Base-by-base conservation (phyloP, 345 rosid species). In the Bruguiera gymnorhiza region DNA sequence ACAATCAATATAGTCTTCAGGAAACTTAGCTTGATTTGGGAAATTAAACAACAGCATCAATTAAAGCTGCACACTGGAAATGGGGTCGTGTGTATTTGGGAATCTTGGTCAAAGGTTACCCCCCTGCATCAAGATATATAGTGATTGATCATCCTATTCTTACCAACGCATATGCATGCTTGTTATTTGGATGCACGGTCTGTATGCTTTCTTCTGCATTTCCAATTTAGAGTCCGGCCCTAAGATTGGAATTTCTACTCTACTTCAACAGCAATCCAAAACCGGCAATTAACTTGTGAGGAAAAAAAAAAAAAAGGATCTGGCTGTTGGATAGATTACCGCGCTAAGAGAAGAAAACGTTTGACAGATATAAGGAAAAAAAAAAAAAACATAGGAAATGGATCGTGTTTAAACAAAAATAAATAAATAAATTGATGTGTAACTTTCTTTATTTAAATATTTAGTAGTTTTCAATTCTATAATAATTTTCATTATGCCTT, bases 21-120 rank as follows among this genome's bases (percentile, higher is more conserved):
- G 73, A 66, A 75, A 65, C 60, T 69, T 78, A 70, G 75, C 84
- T 80, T 80, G 77, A 78, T 78, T 80, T 64, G 70, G 84, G 76
- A 73, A 75, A 75, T 62, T 72, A 65, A 78, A 43, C 71, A 30
- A 51, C 52, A 67, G 71, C 8, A 76, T 76, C 81, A 71, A 76
- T 74, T 81, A 78, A 83, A 83, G 84, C 83, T 73, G 69, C 67
- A 63, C 27, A 51, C 61, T 64, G 58, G 62, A 51, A 65, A 63
- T 70, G 81, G 76, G 82, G 77, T 83, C 84, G 82, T 60, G 26
- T 20, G 29, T 69, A 43, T 11, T 43, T 76, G 67, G 73, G 78
- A 73, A 78, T 78, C 80, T 73, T 71, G 80, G 80, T 76, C 81
- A 81, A 74, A 66, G 73, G 43, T 65, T 69, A 72, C 63, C 20